phyloP scores from a whole-genome alignment of 208 protist genomes.

The Trypanosoma conorhini region DNA sequence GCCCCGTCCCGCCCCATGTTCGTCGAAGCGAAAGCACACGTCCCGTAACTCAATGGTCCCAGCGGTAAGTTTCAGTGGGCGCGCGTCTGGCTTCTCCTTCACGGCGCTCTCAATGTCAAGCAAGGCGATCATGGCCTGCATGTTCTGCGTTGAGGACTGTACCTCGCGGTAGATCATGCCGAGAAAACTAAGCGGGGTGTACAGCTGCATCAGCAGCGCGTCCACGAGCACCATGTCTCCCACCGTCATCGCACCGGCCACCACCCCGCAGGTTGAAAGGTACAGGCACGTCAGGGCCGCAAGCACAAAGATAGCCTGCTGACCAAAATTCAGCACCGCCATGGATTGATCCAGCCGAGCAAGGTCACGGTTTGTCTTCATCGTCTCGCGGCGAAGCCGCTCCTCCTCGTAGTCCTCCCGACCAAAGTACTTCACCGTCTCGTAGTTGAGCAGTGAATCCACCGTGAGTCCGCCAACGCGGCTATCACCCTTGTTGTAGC shows the following conservation, averaged over 20 bases:
- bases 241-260: conserved; percentile 88
- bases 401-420: conserved; percentile 79
- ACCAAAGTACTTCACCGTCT: conserved; percentile 96
- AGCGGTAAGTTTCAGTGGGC: conserved; percentile 56
- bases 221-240: conserved; percentile 95
- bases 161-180: conserved; percentile 96
- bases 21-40: conserved; percentile 84
- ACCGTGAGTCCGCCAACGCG: conserved; percentile 85
- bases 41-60: conserved; percentile 92
- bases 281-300: conserved; percentile 83
- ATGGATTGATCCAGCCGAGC: conserved; percentile 86
- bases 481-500: conserved; percentile 93
- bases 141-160: conserved; percentile 93
- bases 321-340: conserved; percentile 94
- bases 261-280: conserved; percentile 81
- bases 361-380: conserved; percentile 83
- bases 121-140: conserved; percentile 94
- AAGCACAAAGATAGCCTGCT: conserved; percentile 91
- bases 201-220: conserved; percentile 95
- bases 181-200: conserved; percentile 97
- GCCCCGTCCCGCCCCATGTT: conserved; percentile 28
- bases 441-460: conserved; percentile 95
- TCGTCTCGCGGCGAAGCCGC: conserved; percentile 69
- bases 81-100: conserved; percentile 51
- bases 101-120: conserved; percentile 63